Evolutionary conservation across 805 yeast species (phyloP), one percentile per base, ranked within the genome.

Genomic region (Helenozyma baotianmanensis): DNA sequence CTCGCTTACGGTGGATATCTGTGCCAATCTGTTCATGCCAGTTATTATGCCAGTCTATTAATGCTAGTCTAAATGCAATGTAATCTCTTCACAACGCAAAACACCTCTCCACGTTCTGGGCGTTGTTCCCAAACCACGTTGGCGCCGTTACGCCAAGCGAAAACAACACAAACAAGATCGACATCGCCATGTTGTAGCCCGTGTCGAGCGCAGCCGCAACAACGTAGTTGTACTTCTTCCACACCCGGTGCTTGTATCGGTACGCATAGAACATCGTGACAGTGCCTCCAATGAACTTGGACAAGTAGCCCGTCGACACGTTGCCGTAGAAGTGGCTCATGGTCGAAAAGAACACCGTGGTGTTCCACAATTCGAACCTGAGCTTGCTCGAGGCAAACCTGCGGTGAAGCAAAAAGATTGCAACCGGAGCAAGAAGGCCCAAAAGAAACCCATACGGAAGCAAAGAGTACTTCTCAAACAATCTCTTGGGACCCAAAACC

Each of bases 151-250:
- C 32, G 7, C 48, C 50, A 17, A 47, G 37, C 1, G 68, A 50
- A 13, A 60, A 56, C 15, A 63, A 33, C 9, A 64, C 30, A 43
- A 72, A 71, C 9, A 72, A 53, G 16, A 58, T 40, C 15, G 71
- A 39, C 25, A 64, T 54, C 3, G 73, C 55, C 26, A 72, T 44
- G 39, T 70, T 71, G 49, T 62, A 69, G 4, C 76, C 77, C 0
- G 76, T 68, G 39, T 71, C 76, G 39, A 68, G 60, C 0, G 76
- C 75, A 2, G 77, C 76, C 1, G 76, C 76, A 16, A 69, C 43
- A 10, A 70, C 61, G 46, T 70, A 72, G 34, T 72, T 71, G 46
- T 60, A 72, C 36, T 48, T 56, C 42, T 60, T 62, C 66, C 75
- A 72, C 15, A 60, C 28, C 3, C 42, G 37, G 35, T 63, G 66